Evolutionary conservation across 202 grass and related monocot species (phyloP), one percentile per base, ranked within the genome.

Genomic region (Bolboschoenoplectus hybrid): DNA sequence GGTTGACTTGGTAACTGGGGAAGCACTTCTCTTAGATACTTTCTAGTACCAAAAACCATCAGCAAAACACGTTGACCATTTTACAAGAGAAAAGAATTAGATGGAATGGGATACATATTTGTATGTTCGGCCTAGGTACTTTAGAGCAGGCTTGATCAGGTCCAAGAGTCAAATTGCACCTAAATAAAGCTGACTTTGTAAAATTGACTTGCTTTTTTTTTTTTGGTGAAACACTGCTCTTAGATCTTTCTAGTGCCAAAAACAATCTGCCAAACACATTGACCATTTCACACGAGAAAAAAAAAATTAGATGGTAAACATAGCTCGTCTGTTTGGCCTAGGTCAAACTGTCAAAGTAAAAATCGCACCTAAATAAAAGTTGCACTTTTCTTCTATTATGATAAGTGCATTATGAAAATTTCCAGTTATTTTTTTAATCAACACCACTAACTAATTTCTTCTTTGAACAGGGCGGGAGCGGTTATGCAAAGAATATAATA

Each of bases 401-500:
- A 50, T 58, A 32, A 50, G 43, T 77, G 50, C 32, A 78, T 78
- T 57, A 78, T 13, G 6, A n/a, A 78, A 6, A 2, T 78, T 78
- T 78, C 50, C 0, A 49, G 4, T 74, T 51, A 2, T 51, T 20
- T 52, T 75, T 52, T 75, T 1, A 52, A 75, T 1, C n/a, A 14
- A 34, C 35, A 80, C 2, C 17, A 61, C 43, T 20, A 60, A 66
- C 66, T 83, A 49, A 19, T 61, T 76, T 53, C 9, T 86, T 79
- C 1, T 77, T 78, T 64, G 3, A 51, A 81, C 51, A 95, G 77
- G 97, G 93, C 2, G 92, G 93, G 9, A 90, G 84, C 0, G 97
- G 97, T 0, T 91, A 91, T 1, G 97, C 93, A 0, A 98, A 88
- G 60, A 69, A 88, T 40, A 94, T 98, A 38, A 41, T 80, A 0